Evolutionary conservation across 257 asterid genomes (phyloP).

Genomic region (Jacaranda mimosifolia): DNA sequence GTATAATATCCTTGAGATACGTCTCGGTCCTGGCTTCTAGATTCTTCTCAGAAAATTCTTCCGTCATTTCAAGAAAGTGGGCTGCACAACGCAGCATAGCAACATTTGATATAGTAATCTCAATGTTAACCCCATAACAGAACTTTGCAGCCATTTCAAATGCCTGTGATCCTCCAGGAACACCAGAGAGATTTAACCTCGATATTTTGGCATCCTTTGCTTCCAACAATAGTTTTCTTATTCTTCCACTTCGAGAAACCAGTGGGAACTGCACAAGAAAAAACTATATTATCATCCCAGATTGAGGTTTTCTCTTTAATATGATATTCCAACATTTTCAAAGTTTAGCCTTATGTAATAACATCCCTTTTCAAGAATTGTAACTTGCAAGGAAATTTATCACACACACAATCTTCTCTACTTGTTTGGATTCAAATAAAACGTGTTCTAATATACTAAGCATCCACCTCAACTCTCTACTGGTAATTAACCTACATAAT

Average conservation of each 20-base stretch:
- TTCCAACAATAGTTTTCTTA: constrained; percentile 70
- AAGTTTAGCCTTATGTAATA: too few relatives aligned
- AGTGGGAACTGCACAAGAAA: constrained; percentile 76
- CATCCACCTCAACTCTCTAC: too few relatives aligned
- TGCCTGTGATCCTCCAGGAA: constrained; percentile 93
- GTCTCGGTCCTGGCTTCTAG: constrained; percentile 69
- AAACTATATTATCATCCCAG: not conserved
- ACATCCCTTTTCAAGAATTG: too few relatives aligned
- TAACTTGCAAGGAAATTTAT: too few relatives aligned
- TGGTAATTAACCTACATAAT: not conserved
- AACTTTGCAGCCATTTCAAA: constrained; percentile 92
- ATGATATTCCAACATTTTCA: too few relatives aligned
- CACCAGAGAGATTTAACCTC: constrained; percentile 59
- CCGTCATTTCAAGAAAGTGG: constrained; percentile 86
- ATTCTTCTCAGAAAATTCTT: constrained; percentile 80
- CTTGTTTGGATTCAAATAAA: too few relatives aligned
- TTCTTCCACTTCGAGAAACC: constrained; percentile 83
- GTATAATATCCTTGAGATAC: constrained; percentile 62
- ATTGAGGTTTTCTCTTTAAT: too few relatives aligned
- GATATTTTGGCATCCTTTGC: constrained; percentile 72
- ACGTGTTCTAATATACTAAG: too few relatives aligned
- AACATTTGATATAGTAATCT: constrained; percentile 70
- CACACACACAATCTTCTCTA: too few relatives aligned
- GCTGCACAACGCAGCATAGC: constrained; percentile 79
- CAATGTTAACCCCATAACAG: constrained; percentile 83